Evolutionary conservation across 73 alveolate genomes (phyloP).

Genomic region (Paramecium pentaurelia): DNA sequence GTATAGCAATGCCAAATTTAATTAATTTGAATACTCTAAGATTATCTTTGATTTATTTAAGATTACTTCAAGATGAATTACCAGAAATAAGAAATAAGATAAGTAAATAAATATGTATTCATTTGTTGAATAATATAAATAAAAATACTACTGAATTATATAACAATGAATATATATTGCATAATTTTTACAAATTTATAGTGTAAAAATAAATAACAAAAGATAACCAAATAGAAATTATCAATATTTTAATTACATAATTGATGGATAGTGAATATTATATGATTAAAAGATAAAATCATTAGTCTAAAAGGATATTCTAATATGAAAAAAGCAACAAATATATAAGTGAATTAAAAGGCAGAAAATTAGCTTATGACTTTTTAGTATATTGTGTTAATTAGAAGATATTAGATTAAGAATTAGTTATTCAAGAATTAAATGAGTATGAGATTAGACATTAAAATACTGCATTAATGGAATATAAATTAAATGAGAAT

Average conservation of each 20-base stretch:
- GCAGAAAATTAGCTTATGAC: background rate
- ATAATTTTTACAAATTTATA: background rate
- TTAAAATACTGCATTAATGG: background rate
- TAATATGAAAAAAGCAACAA: constrained; percentile 6
- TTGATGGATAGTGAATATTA: constrained; percentile 23
- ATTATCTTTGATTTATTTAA: background rate
- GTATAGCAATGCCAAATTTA: background rate
- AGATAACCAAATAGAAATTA: background rate
- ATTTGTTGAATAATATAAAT: background rate
- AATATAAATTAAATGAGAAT: background rate
- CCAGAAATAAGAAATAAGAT: constrained; percentile 37
- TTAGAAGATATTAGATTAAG: background rate
- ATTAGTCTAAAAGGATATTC: background rate
- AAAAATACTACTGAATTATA: background rate
- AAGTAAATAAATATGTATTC: background rate
- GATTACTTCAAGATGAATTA: constrained; percentile 4
- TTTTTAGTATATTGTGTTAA: background rate
- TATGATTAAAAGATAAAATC: constrained; percentile 8
- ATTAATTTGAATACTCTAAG: background rate
- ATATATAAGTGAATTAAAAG: background rate
- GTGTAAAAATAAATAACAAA: background rate
- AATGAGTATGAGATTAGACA: background rate
- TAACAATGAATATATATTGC: background rate
- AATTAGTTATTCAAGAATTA: background rate
- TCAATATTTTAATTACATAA: background rate